A percentile compares a stretch with the other conserved stretches of the same genome.
These are phyloP conservation scores for Gossypium rotundifolium DNA, from an alignment of 345 rosid genomes.

Conservation along the genomic window DNA sequence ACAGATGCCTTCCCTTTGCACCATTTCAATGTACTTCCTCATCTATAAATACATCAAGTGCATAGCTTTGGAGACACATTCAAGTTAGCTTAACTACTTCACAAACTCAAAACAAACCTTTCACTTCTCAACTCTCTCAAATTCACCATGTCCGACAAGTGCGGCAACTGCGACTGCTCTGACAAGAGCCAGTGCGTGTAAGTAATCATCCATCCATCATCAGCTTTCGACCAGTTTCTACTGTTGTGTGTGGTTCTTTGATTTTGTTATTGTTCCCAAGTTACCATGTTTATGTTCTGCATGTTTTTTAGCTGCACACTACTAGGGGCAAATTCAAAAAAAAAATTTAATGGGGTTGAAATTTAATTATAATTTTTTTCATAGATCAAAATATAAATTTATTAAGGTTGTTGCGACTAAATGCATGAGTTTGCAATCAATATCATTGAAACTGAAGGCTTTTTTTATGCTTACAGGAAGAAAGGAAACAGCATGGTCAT, in stretches of 20 bases:
- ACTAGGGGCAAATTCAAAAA: too few species aligned
- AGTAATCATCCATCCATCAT: neutral
- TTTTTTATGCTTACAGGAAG: constrained; percentile 44
- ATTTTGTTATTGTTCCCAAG: neutral
- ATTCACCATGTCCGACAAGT: constrained; percentile 58
- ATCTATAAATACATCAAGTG: constrained; percentile 38
- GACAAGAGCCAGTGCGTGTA: constrained; percentile 16
- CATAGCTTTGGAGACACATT: neutral
- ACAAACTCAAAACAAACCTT: neutral
- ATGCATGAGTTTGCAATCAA: too few species aligned
- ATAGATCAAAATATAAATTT: too few species aligned
- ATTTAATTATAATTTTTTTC: too few species aligned
- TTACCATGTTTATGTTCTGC: too few species aligned
- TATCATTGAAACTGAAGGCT: neutral
- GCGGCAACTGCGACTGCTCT: constrained; percentile 60
- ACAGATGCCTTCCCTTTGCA: neutral
- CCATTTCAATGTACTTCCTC: neutral
- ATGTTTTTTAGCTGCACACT: too few species aligned
- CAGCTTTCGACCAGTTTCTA: neutral
- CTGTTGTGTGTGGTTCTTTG: neutral
- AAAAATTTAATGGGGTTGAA: too few species aligned
- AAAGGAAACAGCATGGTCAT: constrained; percentile 57
- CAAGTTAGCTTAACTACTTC: neutral
- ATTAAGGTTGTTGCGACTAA: too few species aligned
- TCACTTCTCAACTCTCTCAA: neutral